Evolutionary conservation across 139 green algal genomes (phyloP), one percentile per base, ranked within the genome.

Genomic region (Marvania coccoides): DNA sequence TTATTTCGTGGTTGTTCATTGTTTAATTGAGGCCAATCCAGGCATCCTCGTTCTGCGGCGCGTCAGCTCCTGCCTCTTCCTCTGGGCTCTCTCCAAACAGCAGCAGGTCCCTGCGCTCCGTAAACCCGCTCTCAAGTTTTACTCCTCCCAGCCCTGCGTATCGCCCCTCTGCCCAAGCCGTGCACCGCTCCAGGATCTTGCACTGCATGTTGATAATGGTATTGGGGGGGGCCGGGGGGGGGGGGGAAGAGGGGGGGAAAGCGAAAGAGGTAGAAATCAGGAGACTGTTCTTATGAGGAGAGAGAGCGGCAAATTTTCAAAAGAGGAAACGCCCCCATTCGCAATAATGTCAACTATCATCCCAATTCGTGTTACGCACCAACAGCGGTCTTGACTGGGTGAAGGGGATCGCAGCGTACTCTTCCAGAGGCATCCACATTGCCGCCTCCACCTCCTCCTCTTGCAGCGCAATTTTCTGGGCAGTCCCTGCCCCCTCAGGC

Each of bases 381-480:
- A 46, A 66, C 31, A 66, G 58, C 38, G 58, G 58, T 12, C 58
- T 58, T 1, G 30, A 53, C 14, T 46, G 9, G 6, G 36, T 59
- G 40, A 75, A 79, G 40, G 64, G 56, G 10, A 76, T 54, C n/a
- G 33, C 28, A 9, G 58, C 65, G 46, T 85, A 90, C 28, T 89
- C 81, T 1, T 78, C 51, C 1, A 93, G 37, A 0, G 76, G 64
- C 79, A 91, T 82, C 87, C 87, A 93, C 23, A 57, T 36, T 1
- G 69, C 82, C 1, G 58, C 77, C 33, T 81, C 75, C 31, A 85
- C 47, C 57, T 90, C 81, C 8, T 79, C 69, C 37, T 81, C 72
- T 56, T 91, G 83, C 31, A 84, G 48, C 19, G 61, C 59, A 23
- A 91, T 51, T 66, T 80, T 79, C 48, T 88, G 64, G 6, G 30